These are phyloP conservation scores for Chamaecrista fasciculata DNA, from an alignment of 306 rosid species.

Conservation along the genomic window DNA sequence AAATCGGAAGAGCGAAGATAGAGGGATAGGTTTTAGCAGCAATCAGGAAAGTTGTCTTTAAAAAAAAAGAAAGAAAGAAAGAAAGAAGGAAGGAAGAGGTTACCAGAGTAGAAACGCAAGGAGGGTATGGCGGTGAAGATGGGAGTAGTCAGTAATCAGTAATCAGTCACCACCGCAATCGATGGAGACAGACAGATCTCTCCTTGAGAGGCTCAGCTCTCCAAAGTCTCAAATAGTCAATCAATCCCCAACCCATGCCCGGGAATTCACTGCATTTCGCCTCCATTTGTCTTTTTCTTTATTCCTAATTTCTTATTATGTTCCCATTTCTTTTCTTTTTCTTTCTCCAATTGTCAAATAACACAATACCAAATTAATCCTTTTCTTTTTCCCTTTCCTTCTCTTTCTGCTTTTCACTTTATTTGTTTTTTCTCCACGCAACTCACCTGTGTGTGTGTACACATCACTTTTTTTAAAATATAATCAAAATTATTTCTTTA, in stretches of 20 bases:
- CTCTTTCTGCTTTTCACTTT: no score
- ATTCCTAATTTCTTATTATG: background rate
- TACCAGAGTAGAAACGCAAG: background rate
- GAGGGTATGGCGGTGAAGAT: conserved; percentile 34
- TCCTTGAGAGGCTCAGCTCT: no score
- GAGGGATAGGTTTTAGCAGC: background rate
- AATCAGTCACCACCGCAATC: background rate
- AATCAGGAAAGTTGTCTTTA: conserved; percentile 29
- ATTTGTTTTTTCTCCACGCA: no score
- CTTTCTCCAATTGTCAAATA: no score
- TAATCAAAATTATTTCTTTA: no score
- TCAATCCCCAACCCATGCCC: background rate
- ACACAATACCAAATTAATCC: no score
- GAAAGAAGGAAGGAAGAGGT: background rate
- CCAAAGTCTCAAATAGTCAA: conserved; percentile 30
- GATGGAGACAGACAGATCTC: conserved; percentile 30
- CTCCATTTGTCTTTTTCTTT: background rate
- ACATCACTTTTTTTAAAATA: no score
- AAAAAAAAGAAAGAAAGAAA: background rate
- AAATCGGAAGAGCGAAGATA: background rate
- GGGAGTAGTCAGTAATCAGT: no score
- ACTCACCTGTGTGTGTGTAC: no score
- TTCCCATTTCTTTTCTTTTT: no score
- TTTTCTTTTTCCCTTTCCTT: no score
- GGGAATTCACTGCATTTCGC: background rate